These are phyloP conservation scores for Trebouxia sp. DNA, from an alignment of 139 green algal species.

Conservation along the genomic window DNA sequence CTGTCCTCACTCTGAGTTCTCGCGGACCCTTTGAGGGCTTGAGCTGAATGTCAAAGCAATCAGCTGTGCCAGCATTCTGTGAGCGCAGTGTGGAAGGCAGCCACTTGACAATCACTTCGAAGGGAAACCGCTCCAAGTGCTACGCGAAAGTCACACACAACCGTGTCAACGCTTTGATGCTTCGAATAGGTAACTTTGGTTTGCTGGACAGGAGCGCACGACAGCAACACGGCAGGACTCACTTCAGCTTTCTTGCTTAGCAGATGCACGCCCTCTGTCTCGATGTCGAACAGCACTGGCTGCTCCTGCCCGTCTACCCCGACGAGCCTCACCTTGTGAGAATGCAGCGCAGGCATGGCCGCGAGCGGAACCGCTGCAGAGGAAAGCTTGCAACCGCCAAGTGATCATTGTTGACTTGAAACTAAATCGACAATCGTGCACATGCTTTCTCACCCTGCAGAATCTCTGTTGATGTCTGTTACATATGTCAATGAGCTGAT, in stretches of 20 bases:
- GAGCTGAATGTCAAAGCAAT: conserved; percentile 62
- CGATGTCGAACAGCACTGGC: background rate
- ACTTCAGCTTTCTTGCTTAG: conserved; percentile 10
- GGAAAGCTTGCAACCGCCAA: no score
- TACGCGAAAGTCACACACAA: conserved; percentile 32
- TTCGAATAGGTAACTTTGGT: background rate
- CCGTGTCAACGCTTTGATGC: background rate
- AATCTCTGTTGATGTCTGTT: no score
- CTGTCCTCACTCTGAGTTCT: conserved; percentile 61
- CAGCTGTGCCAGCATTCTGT: conserved; percentile 49
- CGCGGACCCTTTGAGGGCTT: conserved; percentile 58
- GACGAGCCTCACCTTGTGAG: conserved; percentile 2
- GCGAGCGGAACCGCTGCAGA: background rate
- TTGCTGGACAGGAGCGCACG: background rate
- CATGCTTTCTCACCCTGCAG: no score
- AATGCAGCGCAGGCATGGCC: background rate
- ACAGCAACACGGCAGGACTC: background rate
- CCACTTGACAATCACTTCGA: conserved; percentile 68
- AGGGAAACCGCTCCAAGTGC: conserved; percentile 60
- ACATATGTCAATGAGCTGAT: no score
- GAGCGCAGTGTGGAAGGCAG: conserved; percentile 58
- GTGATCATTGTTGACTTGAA: no score
- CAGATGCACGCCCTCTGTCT: conserved; percentile 12
- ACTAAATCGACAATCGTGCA: no score
- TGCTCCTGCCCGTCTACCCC: conserved; percentile 15